These are phyloP conservation scores for Thelonectria rubi DNA, from an alignment of 2,329 filamentous ascomycete species.

Conservation along the genomic window DNA sequence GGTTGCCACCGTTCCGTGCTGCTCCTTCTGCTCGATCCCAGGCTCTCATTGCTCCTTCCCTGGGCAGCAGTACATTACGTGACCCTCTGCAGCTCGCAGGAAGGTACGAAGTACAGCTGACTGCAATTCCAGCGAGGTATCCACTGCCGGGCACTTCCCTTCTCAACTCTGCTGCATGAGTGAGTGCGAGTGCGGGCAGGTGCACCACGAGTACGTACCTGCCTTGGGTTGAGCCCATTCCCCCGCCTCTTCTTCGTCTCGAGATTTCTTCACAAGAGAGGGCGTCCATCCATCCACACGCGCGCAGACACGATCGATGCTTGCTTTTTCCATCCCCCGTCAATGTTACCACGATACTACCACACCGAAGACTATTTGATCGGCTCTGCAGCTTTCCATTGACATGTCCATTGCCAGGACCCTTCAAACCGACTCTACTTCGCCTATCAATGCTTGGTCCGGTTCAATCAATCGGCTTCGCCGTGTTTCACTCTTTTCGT, in stretches of 20 bases:
- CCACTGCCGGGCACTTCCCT: background rate
- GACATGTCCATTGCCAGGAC: conserved; percentile 3
- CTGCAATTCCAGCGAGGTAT: background rate
- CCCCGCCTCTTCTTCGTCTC: conserved; percentile 3
- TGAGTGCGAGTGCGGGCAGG: background rate
- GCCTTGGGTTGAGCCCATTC: background rate
- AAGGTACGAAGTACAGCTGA: background rate
- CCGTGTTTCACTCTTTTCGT: background rate
- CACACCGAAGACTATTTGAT: conserved; percentile 24
- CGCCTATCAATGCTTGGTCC: background rate
- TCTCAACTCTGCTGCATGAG: background rate
- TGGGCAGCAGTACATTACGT: background rate
- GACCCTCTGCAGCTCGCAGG: background rate
- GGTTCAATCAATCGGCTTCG: background rate
- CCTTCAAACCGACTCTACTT: background rate
- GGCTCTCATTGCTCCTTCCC: background rate
- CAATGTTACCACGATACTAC: conserved; percentile 29
- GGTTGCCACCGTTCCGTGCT: background rate
- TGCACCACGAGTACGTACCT: background rate
- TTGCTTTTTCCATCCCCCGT: conserved; percentile 38
- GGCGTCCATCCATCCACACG: conserved; percentile 13
- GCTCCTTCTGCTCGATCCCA: background rate
- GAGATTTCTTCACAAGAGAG: background rate
- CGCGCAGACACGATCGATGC: conserved; percentile 40
- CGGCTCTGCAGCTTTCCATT: conserved; percentile 4